Evolutionary conservation across 805 yeast genomes (phyloP).

Genomic region (Metschnikowia bowlesiae): DNA sequence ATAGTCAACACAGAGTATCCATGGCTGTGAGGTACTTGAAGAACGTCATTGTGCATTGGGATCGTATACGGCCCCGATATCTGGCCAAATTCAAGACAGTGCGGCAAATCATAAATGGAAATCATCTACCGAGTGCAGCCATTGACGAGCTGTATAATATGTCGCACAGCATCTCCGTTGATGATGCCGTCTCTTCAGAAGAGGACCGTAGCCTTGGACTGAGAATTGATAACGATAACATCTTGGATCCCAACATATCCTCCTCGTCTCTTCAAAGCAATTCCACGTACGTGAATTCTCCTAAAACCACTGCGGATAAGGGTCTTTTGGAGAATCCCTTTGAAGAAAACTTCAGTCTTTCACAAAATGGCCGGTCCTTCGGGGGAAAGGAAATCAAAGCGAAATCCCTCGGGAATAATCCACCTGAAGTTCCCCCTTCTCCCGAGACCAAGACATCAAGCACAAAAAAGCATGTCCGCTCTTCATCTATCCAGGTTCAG

Average conservation of each 20-base stretch:
- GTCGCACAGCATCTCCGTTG: constrained; percentile 19
- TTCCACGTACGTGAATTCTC: not conserved
- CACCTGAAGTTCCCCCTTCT: not conserved
- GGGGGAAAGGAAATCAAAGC: not conserved
- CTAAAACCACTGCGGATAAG: not conserved
- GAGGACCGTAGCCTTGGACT: constrained; percentile 4
- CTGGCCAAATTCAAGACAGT: constrained; percentile 12
- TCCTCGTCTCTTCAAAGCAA: constrained; percentile 3
- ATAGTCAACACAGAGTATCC: constrained; percentile 43
- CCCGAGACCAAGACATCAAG: not conserved
- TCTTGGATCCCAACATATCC: not conserved
- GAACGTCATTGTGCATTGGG: constrained; percentile 52
- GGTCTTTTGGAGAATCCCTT: not conserved
- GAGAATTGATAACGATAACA: not conserved
- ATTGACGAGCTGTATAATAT: constrained; percentile 29
- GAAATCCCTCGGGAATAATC: not conserved
- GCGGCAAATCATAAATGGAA: constrained; percentile 15
- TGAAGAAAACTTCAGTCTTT: not conserved
- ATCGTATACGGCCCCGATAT: constrained; percentile 20
- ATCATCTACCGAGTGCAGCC: constrained; percentile 8
- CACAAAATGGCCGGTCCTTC: not conserved
- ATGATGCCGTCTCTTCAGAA: constrained; percentile 17
- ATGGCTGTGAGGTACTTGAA: constrained; percentile 52
- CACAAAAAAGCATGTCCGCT: not conserved
- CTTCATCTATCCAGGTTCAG: constrained; percentile 20